Base-by-base conservation (phyloP, 228 moss, liverwort and hornwort species). In the Sphagnum fallax region DNA sequence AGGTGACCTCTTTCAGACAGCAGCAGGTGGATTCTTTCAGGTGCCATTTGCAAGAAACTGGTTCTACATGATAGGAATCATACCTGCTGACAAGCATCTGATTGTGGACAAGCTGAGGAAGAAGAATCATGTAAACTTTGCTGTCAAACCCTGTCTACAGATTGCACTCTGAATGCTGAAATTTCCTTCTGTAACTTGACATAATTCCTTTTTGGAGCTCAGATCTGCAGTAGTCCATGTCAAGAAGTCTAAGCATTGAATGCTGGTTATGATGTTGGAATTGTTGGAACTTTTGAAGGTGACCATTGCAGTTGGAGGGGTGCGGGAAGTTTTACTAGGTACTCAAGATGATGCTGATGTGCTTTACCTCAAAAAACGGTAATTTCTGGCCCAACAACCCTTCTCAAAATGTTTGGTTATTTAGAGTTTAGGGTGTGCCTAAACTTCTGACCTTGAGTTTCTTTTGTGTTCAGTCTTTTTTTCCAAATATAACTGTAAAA, bases 271-370 rank as follows among this genome's bases (percentile, higher is more conserved):
- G 32, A 32, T 32, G 32, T 32, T 32, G 32, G 32, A 32, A 12
- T 55, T 55, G 8, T 55, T 8, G 55, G 55, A 55, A 55, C 73
- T 58, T 50, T 32, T 69, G 60, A 76, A 94, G 94, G 91, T 94
- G 5, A 77, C 88, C 6, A 94, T 91, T 51, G 83, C 90, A 72
- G 79, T 94, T 16, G 94, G 91, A 13, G 94, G 94, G 64, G 83
- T 94, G 52, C 84, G 69, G 76, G 94, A 94, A 74, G 94, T 94
- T 61, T 79, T 82, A 13, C 69, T 94, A 66, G 94, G 94, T 48
- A 94, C 94, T 11, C 80, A 83, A 74, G 83, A 84, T 64, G 81
- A 84, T 65, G 80, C 75, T 4, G 94, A 94, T 71, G 51, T 74
- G 9, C 32, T 94, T 48, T 94, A 86, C 67, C 80, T 94, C 69